phyloP scores from a whole-genome alignment of 2,329 filamentous ascomycete genomes.

The Aspergillus sp. region DNA sequence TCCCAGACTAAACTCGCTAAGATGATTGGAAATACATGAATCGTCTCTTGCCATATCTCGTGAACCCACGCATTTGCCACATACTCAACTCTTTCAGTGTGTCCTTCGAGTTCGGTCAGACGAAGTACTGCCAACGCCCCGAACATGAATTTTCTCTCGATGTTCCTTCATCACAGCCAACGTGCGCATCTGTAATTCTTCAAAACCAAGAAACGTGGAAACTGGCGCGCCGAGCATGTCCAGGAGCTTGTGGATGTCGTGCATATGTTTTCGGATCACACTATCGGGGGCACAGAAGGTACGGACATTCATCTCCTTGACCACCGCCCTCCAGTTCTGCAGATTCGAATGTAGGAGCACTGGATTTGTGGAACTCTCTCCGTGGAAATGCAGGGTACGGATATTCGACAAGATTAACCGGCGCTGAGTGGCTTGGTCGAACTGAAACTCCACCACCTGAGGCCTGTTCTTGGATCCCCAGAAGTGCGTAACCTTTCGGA shows the following conservation, averaged over 20 bases:
- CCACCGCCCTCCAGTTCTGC: constrained; percentile 49
- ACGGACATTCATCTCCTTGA: constrained; percentile 48
- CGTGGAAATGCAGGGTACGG: constrained; percentile 46
- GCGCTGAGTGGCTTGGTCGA: constrained; percentile 52
- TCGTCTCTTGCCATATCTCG: neutral
- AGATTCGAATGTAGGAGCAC: constrained; percentile 47
- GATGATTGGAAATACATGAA: constrained; percentile 2
- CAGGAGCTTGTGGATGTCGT: constrained; percentile 49
- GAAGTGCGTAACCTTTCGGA: constrained; percentile 36
- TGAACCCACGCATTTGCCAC: neutral
- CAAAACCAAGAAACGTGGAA: constrained; percentile 38
- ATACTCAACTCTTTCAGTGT: neutral
- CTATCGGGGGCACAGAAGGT: constrained; percentile 53
- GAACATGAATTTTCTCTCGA: constrained; percentile 19
- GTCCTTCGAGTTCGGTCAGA: neutral
- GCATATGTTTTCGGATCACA: constrained; percentile 49
- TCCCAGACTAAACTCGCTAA: neutral
- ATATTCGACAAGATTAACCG: constrained; percentile 49
- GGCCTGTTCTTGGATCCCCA: constrained; percentile 50
- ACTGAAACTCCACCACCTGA: constrained; percentile 52
- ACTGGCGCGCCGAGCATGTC: constrained; percentile 48
- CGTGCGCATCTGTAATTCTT: constrained; percentile 36
- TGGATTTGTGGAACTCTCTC: constrained; percentile 39
- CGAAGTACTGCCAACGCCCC: constrained; percentile 1
- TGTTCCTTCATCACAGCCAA: constrained; percentile 33